These are phyloP conservation scores for Stachybotrys chlorohalonatus DNA, from an alignment of 2,329 filamentous ascomycete species.

Conservation along the genomic window DNA sequence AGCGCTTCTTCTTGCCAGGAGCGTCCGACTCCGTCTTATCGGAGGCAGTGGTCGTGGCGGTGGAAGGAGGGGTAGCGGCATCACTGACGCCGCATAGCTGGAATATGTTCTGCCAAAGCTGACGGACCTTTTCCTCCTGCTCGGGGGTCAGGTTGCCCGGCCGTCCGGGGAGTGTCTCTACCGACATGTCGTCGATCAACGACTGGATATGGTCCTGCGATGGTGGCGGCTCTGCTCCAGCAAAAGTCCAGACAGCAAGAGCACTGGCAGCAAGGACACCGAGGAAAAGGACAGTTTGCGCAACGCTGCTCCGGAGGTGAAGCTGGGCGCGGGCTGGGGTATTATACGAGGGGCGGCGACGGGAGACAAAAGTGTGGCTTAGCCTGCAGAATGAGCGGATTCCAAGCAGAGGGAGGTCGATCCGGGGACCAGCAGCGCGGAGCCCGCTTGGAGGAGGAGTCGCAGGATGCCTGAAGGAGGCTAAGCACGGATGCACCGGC, in stretches of 20 bases:
- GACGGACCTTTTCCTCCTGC: slow-evolving; percentile 78
- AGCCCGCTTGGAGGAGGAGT: neutral
- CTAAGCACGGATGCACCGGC: slow-evolving; percentile 5
- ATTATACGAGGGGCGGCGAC: slow-evolving; percentile 2
- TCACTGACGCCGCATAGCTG: slow-evolving; percentile 60
- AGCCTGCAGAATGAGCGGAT: neutral
- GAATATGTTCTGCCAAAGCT: slow-evolving; percentile 73
- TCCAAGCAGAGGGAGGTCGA: neutral
- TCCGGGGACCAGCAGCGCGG: neutral
- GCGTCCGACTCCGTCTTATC: slow-evolving; percentile 36
- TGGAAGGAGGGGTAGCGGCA: slow-evolving; percentile 12
- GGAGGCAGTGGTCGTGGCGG: slow-evolving; percentile 8
- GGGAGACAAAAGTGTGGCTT: neutral
- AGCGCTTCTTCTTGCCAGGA: slow-evolving; percentile 61
- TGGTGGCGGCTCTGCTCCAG: neutral
- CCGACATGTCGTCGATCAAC: slow-evolving; percentile 25
- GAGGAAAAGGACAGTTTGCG: neutral
- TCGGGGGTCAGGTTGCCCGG: slow-evolving; percentile 83
- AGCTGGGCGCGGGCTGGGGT: neutral
- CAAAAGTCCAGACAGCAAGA: slow-evolving; percentile 1
- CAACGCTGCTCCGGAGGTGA: neutral
- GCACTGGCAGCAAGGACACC: neutral
- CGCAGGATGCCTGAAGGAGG: neutral
- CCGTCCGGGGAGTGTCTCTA: slow-evolving; percentile 54
- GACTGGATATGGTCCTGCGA: neutral